Base-by-base conservation (phyloP, 495 filamentous ascomycete species). In the Aspergillus kassunensis region DNA sequence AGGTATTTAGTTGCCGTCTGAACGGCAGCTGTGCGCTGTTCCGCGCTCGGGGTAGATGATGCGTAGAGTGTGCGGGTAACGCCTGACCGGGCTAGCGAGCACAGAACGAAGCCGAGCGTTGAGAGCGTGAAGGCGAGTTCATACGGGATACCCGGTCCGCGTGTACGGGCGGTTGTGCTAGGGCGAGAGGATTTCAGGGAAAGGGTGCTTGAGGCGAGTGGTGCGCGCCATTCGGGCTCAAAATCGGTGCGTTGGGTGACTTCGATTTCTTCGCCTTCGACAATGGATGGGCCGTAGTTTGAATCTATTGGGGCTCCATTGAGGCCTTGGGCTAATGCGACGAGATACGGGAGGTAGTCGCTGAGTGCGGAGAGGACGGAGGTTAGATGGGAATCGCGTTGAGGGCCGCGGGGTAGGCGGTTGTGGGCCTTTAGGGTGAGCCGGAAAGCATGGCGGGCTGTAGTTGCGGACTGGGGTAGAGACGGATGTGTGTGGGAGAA, bases 351-450 rank as follows among this genome's bases (percentile, higher is more conserved):
- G 8, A 95, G 67, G 62, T 96, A 96, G 51, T 80, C 77, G 44
- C 83, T 82, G 19, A 95, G 58, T 39, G 81, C 75, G 44, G 82
- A 73, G 46, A 90, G 74, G 36, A 96, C 69, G 20, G 77, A 77
- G 23, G 78, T 72, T 18, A 97, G 77, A 59, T 89, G 80, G 23
- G 78, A 66, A 60, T 88, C 88, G 24, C 84, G 80, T 24, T 78
- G 63, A 15, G 69, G 50, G 16, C 66, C 71, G 30, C 81, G 74
- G 19, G 88, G 78, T 18, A 92, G 77, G 36, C 87, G 88, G 61
- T 93, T 95, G 70, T 93, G 80, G 51, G 80, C 77, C 61, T 96
- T 96, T 23, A 96, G 76, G 6, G 81, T 79, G 60, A 88, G 81
- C 53, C 87, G 81, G 12, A 93, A 76, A 11, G 90, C 81, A 57